These are phyloP conservation scores for Ampelomyces quisqualis DNA, from an alignment of 2,329 filamentous ascomycete species.

Conservation along the genomic window DNA sequence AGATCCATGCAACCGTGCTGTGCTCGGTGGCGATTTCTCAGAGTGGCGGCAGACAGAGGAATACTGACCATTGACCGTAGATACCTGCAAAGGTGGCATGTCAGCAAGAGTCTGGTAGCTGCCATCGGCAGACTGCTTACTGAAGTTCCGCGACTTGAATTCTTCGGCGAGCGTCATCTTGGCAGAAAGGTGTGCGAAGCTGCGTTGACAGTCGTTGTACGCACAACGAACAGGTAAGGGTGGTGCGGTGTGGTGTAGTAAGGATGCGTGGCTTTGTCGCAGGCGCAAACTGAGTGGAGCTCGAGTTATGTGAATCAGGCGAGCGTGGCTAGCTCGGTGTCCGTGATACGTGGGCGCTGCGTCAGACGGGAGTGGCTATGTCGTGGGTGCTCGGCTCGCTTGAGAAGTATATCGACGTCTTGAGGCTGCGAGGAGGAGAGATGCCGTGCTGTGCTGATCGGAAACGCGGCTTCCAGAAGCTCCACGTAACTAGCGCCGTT, in stretches of 20 bases:
- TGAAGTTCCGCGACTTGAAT: conserved; percentile 66
- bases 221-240: too few relatives aligned
- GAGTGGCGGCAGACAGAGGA: not conserved
- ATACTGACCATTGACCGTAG: conserved; percentile 66
- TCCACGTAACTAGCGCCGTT: conserved; percentile 36
- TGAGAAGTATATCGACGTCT: conserved; percentile 20
- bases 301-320: conserved; percentile 21
- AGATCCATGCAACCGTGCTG: not conserved
- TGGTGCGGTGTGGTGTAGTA: conserved; percentile 11
- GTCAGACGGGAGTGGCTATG: conserved; percentile 37
- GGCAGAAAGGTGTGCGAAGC: conserved; percentile 8
- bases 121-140: conserved; percentile 46
- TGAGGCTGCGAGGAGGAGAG: conserved; percentile 12
- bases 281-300: conserved; percentile 29
- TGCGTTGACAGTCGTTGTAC: too few relatives aligned
- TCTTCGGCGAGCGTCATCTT: conserved; percentile 62
- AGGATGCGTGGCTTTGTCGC: conserved; percentile 14
- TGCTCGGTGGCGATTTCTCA: too few relatives aligned
- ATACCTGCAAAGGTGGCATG: conserved; percentile 54
- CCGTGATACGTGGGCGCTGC: conserved; percentile 29
- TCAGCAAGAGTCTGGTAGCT: conserved; percentile 32
- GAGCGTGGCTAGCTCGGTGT: conserved; percentile 10
- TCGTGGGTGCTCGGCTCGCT: conserved; percentile 9
- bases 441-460: conserved; percentile 23
- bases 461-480: conserved; percentile 33